A percentile compares a stretch with the other conserved stretches of the same genome.
Evolutionary conservation across 225 moss, liverwort and hornwort genomes (phyloP).

Genomic region (Pleurozium schreberi): DNA sequence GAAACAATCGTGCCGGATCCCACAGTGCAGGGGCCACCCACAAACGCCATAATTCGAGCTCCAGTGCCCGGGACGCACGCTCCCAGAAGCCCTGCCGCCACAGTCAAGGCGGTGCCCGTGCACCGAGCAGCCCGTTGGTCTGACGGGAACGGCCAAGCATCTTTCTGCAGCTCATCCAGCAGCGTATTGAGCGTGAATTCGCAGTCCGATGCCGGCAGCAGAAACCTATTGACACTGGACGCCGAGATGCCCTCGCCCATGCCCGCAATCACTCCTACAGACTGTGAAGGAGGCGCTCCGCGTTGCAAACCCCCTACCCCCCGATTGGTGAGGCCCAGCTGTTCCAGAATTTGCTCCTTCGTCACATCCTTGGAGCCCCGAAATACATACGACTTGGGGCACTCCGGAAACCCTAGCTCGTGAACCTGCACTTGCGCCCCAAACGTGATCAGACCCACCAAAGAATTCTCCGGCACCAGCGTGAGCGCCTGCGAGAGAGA

Average conservation of each 20-base stretch:
- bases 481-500: constrained; percentile 83
- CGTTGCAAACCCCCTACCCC: constrained; percentile 57
- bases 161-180: constrained; percentile 88
- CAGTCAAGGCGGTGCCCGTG: constrained; percentile 82
- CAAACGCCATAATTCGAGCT: constrained; percentile 90
- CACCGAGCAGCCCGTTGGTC: constrained; percentile 84
- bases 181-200: constrained; percentile 81
- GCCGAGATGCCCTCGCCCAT: constrained; percentile 80
- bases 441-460: constrained; percentile 90
- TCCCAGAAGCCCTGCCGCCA: constrained; percentile 82
- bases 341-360: constrained; percentile 88
- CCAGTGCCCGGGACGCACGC: constrained; percentile 97
- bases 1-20: constrained; percentile 92
- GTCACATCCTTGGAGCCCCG: constrained; percentile 93
- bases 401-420: constrained; percentile 95
- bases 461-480: constrained; percentile 81
- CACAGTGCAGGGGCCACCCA: constrained; percentile 92
- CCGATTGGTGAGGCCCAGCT: constrained; percentile 65
- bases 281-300: constrained; percentile 20
- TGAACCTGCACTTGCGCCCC: constrained; percentile 95
- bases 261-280: constrained; percentile 66
- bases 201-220: constrained; percentile 81
- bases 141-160: constrained; percentile 80
- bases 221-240: constrained; percentile 67
- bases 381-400: constrained; percentile 89